Evolutionary conservation across 2,329 filamentous ascomycete genomes (phyloP).

Genomic region (Pseudocercospora crystallina): DNA sequence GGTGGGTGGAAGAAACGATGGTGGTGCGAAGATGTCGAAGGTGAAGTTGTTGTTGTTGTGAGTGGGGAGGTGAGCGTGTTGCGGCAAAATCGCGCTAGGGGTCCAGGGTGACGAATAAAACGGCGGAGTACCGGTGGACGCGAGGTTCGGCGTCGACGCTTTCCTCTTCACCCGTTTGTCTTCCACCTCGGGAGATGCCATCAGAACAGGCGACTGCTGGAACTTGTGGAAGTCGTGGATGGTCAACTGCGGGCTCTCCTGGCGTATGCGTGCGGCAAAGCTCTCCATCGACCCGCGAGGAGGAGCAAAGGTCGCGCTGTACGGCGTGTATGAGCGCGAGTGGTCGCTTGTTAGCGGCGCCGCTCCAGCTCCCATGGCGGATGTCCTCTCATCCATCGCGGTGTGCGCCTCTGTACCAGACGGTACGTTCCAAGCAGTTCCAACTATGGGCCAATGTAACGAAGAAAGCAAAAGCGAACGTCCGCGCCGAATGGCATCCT

Average conservation of each 20-base stretch:
- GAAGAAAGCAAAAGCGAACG: no score
- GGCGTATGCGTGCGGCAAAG: not conserved
- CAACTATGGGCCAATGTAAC: no score
- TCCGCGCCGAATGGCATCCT: no score
- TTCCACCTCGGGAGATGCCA: constrained; percentile 16
- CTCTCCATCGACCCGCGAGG: no score
- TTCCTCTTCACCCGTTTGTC: constrained; percentile 18
- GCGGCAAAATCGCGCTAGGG: constrained; percentile 16
- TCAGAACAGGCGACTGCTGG: constrained; percentile 19
- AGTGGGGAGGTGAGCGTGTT: constrained; percentile 6
- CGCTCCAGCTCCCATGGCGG: no score
- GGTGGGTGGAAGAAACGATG: constrained; percentile 13
- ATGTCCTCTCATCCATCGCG: no score
- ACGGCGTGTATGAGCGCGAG: no score
- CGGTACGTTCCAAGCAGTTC: no score
- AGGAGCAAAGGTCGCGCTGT: no score
- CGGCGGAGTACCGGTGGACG: constrained; percentile 1
- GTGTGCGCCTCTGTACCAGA: no score
- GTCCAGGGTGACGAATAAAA: constrained; percentile 4
- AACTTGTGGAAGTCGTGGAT: constrained; percentile 22
- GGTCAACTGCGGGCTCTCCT: constrained; percentile 18
- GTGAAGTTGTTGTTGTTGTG: constrained; percentile 11
- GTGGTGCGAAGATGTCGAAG: constrained; percentile 1
- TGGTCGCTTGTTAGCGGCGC: no score
- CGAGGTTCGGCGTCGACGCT: constrained; percentile 18